Evolutionary conservation across 371 early-diverging fungal genomes (phyloP).

Genomic region (Syncephalastrum monosporum): DNA sequence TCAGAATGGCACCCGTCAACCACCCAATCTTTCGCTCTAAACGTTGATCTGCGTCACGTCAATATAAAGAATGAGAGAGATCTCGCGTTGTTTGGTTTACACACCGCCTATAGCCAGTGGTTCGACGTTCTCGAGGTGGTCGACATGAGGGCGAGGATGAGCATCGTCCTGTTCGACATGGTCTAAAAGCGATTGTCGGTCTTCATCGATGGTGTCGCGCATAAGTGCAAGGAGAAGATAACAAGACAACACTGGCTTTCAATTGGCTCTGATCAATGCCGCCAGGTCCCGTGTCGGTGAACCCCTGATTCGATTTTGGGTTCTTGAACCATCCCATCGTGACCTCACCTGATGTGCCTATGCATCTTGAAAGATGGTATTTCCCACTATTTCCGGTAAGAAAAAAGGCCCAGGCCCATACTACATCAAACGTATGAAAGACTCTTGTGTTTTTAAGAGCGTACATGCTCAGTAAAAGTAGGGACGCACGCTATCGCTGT

Average conservation of each 20-base stretch:
- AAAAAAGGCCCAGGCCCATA: too few species aligned
- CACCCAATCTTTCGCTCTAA: constrained; percentile 43
- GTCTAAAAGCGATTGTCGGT: constrained; percentile 3
- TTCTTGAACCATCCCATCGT: too few species aligned
- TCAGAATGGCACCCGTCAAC: constrained; percentile 39
- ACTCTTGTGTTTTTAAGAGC: too few species aligned
- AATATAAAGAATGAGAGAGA: neutral
- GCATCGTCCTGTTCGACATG: constrained; percentile 1
- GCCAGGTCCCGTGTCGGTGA: neutral
- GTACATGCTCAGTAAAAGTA: too few species aligned
- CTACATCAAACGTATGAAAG: too few species aligned
- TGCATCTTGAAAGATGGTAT: too few species aligned
- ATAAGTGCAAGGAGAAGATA: neutral
- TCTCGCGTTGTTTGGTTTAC: neutral
- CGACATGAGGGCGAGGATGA: too few species aligned
- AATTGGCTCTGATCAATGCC: neutral
- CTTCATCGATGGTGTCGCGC: constrained; percentile 3
- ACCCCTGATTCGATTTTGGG: too few species aligned
- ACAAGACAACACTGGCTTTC: neutral
- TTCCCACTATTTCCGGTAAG: too few species aligned
- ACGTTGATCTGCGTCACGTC: constrained; percentile 29
- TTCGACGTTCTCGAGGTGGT: constrained; percentile 31
- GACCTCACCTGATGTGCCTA: too few species aligned
- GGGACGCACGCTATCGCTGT: too few species aligned
- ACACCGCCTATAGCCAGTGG: constrained; percentile 41